phyloP scores from a whole-genome alignment of 768 basidiomycete species.

The Gloeostereum incarnatum region DNA sequence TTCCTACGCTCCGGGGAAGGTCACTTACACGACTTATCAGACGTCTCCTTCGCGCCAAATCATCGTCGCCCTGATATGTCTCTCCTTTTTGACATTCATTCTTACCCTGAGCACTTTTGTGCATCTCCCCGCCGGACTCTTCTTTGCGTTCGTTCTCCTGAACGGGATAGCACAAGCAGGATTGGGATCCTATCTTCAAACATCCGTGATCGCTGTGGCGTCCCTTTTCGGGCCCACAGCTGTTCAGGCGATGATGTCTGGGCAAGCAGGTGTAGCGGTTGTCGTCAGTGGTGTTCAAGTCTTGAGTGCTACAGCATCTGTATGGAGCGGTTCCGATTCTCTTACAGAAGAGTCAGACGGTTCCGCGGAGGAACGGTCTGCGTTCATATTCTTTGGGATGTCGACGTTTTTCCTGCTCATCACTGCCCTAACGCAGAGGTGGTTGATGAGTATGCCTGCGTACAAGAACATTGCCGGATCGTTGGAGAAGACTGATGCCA shows the following conservation, averaged over 20 bases:
- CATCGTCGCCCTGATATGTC: constrained; percentile 37
- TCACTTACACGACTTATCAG: constrained; percentile 22
- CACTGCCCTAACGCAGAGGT: constrained; percentile 42
- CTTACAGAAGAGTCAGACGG: constrained; percentile 12
- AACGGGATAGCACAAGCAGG: constrained; percentile 50
- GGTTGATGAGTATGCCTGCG: constrained; percentile 47
- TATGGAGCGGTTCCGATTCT: constrained; percentile 31
- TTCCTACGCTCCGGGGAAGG: neutral
- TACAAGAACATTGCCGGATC: constrained; percentile 48
- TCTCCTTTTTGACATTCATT: constrained; percentile 45
- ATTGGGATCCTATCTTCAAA: constrained; percentile 68
- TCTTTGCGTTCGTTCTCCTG: constrained; percentile 58
- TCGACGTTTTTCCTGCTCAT: constrained; percentile 57
- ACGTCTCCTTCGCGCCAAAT: constrained; percentile 50
- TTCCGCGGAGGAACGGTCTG: constrained; percentile 57
- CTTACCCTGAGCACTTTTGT: constrained; percentile 63
- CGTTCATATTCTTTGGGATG: constrained; percentile 64
- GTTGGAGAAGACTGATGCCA: constrained; percentile 25
- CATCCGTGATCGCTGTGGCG: constrained; percentile 71
- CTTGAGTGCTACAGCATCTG: constrained; percentile 47
- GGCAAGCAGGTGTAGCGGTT: constrained; percentile 81
- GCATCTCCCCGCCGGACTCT: constrained; percentile 37
- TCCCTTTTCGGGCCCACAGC: constrained; percentile 68
- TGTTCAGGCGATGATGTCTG: constrained; percentile 71
- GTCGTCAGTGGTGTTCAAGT: constrained; percentile 61